Base-by-base conservation (phyloP, 495 filamentous ascomycete species). In the Penicillium goetzii region DNA sequence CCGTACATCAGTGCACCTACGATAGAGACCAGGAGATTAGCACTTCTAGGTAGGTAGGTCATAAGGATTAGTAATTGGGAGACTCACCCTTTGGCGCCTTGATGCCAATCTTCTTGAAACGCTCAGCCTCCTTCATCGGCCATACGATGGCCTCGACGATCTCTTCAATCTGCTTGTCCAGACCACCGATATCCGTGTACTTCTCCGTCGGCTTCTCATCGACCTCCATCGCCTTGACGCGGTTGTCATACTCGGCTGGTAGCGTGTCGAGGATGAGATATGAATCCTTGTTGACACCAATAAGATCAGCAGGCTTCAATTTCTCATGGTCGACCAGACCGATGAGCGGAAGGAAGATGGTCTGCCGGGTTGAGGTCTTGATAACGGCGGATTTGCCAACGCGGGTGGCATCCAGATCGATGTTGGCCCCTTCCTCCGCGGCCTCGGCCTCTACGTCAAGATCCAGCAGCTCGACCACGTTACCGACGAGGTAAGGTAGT, bases 191-290 rank as follows among this genome's bases (percentile, higher is more conserved):
- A 83, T 99, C 95, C 64, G 86, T 92, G 81, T 99, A 99, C 82
- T 98, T 97, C 81, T 99, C 95, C 38, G 92, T 97, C 21, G 95
- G 95, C 85, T 99, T 99, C 85, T 99, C 95, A 70, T 99, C 95
- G 40, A 99, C 95, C 83, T 99, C 95, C 95, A 99, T 99, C 33
- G 95, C 95, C 83, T 99, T 99, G 49, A 99, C 95, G 76, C 95
- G 87, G 81, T 92, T 97, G 75, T 99, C 95, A 74, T 99, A 99
- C 77, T 99, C 95, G n/a, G 95, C 95, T 8, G 95, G 95, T 69
- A 99, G 84, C 30, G 96, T 98, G 74, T 99, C 95, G 56, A 99
- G 85, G 62, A 99, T 89, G n/a, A 99, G 88, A 76, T 99, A 99
- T 69, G 94, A 97, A 66, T 99, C 95, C 81, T 99, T 99, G 74